phyloP scores from a whole-genome alignment of 352 stramenopile species.

The Pythium utonaiense region DNA sequence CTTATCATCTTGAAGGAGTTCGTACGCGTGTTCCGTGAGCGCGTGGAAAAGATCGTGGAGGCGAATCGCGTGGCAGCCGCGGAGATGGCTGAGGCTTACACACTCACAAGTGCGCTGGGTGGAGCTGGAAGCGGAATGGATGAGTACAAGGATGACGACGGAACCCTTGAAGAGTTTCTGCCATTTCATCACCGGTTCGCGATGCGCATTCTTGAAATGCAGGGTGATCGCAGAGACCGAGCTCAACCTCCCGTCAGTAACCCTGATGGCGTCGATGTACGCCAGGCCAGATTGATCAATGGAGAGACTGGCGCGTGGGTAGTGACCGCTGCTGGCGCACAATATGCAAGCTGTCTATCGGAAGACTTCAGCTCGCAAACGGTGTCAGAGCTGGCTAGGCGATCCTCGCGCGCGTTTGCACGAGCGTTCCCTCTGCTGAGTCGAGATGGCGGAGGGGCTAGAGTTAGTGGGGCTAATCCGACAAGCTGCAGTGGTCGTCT shows the following conservation, averaged over 20 bases:
- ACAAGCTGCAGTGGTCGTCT: background rate
- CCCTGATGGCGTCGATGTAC: background rate
- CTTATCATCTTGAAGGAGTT: constrained; percentile 47
- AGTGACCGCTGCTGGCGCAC: too few relatives aligned
- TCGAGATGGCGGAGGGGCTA: too few relatives aligned
- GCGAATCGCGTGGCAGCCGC: constrained; percentile 29
- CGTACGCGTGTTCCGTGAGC: constrained; percentile 21
- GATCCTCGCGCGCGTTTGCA: too few relatives aligned
- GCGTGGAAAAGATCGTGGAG: constrained; percentile 28
- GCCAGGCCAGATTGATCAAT: too few relatives aligned
- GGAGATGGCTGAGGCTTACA: constrained; percentile 49
- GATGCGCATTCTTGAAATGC: constrained; percentile 23
- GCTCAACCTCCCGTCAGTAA: background rate
- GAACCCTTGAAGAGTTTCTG: constrained; percentile 38
- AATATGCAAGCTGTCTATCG: too few relatives aligned
- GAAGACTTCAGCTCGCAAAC: too few relatives aligned
- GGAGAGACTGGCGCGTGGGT: too few relatives aligned
- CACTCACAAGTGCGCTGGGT: constrained; percentile 37
- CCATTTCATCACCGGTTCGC: constrained; percentile 41
- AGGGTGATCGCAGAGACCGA: background rate
- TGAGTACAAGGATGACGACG: constrained; percentile 8
- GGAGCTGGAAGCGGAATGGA: background rate
- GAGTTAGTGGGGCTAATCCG: too few relatives aligned
- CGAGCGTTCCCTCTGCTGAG: too few relatives aligned
- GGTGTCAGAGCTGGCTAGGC: too few relatives aligned